Percentiles rank a stretch among this genome's conserved stretches.
phyloP scores from a whole-genome alignment of 2,329 filamentous ascomycete genomes.

The Harringtonia aguacate region DNA sequence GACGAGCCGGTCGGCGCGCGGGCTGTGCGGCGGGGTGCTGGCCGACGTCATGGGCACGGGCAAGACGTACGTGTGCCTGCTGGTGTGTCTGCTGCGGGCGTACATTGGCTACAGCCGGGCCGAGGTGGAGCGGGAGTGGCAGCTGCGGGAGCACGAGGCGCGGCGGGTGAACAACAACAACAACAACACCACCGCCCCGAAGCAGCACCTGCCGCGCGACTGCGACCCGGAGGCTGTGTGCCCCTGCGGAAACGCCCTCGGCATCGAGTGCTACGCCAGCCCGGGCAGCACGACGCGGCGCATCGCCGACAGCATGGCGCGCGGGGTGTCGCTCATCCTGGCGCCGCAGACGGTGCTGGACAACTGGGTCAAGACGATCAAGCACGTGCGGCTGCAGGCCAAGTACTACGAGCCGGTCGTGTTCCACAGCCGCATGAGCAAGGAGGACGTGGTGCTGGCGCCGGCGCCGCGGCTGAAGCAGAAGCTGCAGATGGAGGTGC shows the following conservation, averaged over 20 bases:
- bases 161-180: no score
- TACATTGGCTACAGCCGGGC: constrained; percentile 12
- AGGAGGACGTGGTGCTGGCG: constrained; percentile 10
- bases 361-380: constrained; percentile 14
- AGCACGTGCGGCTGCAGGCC: constrained; percentile 7
- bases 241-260: constrained; percentile 11
- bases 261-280: constrained; percentile 16
- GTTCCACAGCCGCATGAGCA: constrained; percentile 9
- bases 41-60: constrained; percentile 15
- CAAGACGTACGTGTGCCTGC: constrained; percentile 13
- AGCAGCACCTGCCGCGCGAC: constrained; percentile 7
- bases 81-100: constrained; percentile 11
- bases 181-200: no score
- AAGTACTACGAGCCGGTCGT: constrained; percentile 13
- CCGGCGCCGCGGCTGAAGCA: constrained; percentile 12
- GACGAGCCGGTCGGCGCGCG: constrained; percentile 10
- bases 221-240: constrained; percentile 3
- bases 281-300: constrained; percentile 11
- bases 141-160: constrained; percentile 8
- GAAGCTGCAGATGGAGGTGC: constrained; percentile 11
- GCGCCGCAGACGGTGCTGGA: constrained; percentile 13
- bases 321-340: constrained; percentile 12
- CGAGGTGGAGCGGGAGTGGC: constrained; percentile 15
- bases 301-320: constrained; percentile 11
- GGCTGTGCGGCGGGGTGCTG: constrained; percentile 12